Percentiles rank a stretch among this genome's conserved stretches.
Evolutionary conservation across 495 filamentous ascomycete species (phyloP).

Genomic region (Penicillium maclennaniae): DNA sequence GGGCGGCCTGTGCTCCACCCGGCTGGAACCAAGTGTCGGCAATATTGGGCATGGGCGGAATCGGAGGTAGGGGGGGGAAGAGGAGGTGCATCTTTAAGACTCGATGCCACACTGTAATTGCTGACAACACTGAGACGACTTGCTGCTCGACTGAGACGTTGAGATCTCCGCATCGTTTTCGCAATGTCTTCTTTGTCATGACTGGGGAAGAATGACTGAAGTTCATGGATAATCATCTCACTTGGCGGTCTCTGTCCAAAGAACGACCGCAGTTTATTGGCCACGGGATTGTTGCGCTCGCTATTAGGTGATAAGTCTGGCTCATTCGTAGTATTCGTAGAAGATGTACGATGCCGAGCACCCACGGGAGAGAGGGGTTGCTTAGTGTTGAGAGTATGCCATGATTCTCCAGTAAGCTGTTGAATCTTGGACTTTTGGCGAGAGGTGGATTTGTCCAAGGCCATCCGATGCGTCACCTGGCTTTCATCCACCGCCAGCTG

Average conservation of each 20-base stretch:
- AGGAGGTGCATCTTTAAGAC: constrained; percentile 62
- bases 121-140: constrained; percentile 90
- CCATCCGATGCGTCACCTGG: constrained; percentile 63
- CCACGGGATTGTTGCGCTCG: constrained; percentile 47
- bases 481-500: constrained; percentile 80
- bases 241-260: constrained; percentile 90
- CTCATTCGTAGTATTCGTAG: constrained; percentile 42
- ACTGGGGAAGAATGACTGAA: constrained; percentile 95
- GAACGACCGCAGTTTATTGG: constrained; percentile 68
- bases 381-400: constrained; percentile 63
- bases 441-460: constrained; percentile 56
- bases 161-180: constrained; percentile 85
- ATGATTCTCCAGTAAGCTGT: constrained; percentile 78
- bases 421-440: constrained; percentile 74
- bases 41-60: constrained; percentile 92
- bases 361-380: constrained; percentile 78
- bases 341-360: constrained; percentile 54
- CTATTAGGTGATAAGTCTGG: constrained; percentile 36
- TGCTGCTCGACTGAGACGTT: constrained; percentile 83
- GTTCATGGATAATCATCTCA: constrained; percentile 93
- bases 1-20: constrained; percentile 37
- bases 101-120: constrained; percentile 88
- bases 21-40: constrained; percentile 84
- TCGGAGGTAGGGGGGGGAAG: constrained; percentile 39
- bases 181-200: constrained; percentile 91